Evolutionary conservation across 2,329 filamentous ascomycete genomes (phyloP), one percentile per base, ranked within the genome.

Genomic region (Cercospora janseana): DNA sequence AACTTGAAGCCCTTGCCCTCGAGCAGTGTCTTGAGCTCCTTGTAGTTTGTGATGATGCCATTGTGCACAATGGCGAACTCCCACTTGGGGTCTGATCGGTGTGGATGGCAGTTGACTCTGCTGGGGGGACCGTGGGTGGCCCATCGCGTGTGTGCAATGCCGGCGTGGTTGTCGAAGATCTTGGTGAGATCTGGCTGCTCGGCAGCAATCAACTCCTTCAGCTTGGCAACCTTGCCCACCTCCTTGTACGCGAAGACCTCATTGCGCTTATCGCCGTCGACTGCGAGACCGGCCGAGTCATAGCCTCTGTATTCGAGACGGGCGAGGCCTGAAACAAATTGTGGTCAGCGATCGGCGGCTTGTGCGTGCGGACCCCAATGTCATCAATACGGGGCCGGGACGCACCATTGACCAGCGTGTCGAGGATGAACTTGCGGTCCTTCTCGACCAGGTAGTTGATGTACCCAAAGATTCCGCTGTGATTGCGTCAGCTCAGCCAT

Each of bases 31-130:
- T 92, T 95, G 66, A 98, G 79, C 77, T 98, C 93, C 81, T 98
- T 98, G 83, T 98, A 98, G 82, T 98, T 98, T 78, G 93, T 98
- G 75, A 98, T 98, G 80, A 98, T 98, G 69, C 93, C 93, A 76
- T 98, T 98, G 86, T 98, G 93, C 55, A 97, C 93, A 65, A 98
- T 85, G 60, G 88, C 81, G 73, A 98, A 98, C 76, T 98, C 87
- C 90, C 92, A 98, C 66, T 77, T 88, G 64, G 86, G 83, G 72
- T 98, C 93, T 60, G 92, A 97, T 74, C 91, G 94, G 81, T 97
- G 92, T 66, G 93, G 93, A 74, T 98, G 93, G 85, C 93, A 98
- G 82, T 98, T 98, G 70, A 86, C 68, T 66, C 90, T 87, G 60
- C 91, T 96, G 48, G 93, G 93, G 56, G 88, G 85, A 50, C 93